A percentile compares a stretch with the other conserved stretches of the same genome.
Evolutionary conservation across 2,329 filamentous ascomycete genomes (phyloP).

Genomic region (Juglanconis juglandina): DNA sequence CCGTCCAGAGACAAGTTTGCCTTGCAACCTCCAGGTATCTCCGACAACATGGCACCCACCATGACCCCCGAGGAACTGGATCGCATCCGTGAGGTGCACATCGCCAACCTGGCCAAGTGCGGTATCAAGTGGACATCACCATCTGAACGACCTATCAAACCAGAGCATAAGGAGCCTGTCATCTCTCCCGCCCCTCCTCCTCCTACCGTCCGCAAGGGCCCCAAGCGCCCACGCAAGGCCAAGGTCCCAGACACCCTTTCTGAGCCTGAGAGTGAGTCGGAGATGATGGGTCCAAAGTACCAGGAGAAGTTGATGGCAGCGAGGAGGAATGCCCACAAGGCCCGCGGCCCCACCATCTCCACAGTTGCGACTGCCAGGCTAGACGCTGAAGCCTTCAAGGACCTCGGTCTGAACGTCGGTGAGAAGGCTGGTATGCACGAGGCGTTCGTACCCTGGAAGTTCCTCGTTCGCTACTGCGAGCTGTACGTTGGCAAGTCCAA

Average conservation of each 20-base stretch:
- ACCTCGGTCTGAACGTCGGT: constrained; percentile 24
- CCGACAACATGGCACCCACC: neutral
- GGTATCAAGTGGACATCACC: neutral
- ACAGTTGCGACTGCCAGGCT: neutral
- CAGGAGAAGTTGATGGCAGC: neutral
- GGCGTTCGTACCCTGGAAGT: constrained; percentile 48
- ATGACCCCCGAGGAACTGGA: neutral
- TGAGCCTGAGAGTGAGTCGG: constrained; percentile 1
- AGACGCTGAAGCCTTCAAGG: neutral
- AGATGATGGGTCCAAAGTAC: neutral
- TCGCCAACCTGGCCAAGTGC: neutral
- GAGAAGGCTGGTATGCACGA: constrained; percentile 25
- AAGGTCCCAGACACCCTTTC: neutral
- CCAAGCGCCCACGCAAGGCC: neutral
- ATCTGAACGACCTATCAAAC: neutral
- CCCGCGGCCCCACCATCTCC: neutral
- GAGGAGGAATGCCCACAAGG: neutral
- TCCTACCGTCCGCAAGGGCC: neutral
- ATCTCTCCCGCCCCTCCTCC: neutral
- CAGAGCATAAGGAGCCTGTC: neutral
- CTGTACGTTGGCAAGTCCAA: constrained; percentile 56
- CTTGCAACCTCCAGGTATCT: neutral
- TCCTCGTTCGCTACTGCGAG: constrained; percentile 57
- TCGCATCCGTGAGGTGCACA: neutral
- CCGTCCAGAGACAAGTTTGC: too few species aligned